These are phyloP conservation scores for Acacia crassicarpa DNA, from an alignment of 306 rosid species.

Conservation along the genomic window DNA sequence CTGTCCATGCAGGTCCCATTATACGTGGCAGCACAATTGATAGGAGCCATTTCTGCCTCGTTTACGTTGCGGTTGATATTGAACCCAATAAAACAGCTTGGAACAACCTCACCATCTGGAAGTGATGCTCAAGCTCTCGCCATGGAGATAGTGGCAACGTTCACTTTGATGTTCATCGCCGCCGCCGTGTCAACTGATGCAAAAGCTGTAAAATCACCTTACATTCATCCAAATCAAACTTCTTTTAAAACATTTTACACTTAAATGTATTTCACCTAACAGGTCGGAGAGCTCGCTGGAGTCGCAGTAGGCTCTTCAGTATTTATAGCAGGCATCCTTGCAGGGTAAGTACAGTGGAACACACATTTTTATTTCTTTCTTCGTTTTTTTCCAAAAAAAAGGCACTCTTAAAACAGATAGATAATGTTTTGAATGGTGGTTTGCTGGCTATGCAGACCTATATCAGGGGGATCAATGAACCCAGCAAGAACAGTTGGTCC, in stretches of 20 bases:
- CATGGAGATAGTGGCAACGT: slow-evolving; percentile 66
- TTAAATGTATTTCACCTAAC: slow-evolving; percentile 14
- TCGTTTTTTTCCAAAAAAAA: neutral
- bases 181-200: slow-evolving; percentile 74
- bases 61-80: slow-evolving; percentile 50
- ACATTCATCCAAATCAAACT: neutral
- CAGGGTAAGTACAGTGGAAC: slow-evolving; percentile 55
- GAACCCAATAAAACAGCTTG: slow-evolving; percentile 52
- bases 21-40: slow-evolving; percentile 68
- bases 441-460: slow-evolving; percentile 51
- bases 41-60: slow-evolving; percentile 75
- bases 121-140: slow-evolving; percentile 56
- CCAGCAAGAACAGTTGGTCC: slow-evolving; percentile 90
- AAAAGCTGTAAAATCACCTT: slow-evolving; percentile 54
- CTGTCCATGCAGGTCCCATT: slow-evolving; percentile 61
- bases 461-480: slow-evolving; percentile 94
- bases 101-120: slow-evolving; percentile 68
- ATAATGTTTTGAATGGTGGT: neutral
- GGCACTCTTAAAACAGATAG: neutral
- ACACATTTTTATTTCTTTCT: neutral
- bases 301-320: slow-evolving; percentile 84
- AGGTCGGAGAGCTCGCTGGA: slow-evolving; percentile 72
- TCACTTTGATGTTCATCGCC: slow-evolving; percentile 71
- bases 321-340: slow-evolving; percentile 74
- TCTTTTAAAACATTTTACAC: neutral